Base-by-base conservation (phyloP, 495 filamentous ascomycete genomes). In the Choiromyces venosus region DNA sequence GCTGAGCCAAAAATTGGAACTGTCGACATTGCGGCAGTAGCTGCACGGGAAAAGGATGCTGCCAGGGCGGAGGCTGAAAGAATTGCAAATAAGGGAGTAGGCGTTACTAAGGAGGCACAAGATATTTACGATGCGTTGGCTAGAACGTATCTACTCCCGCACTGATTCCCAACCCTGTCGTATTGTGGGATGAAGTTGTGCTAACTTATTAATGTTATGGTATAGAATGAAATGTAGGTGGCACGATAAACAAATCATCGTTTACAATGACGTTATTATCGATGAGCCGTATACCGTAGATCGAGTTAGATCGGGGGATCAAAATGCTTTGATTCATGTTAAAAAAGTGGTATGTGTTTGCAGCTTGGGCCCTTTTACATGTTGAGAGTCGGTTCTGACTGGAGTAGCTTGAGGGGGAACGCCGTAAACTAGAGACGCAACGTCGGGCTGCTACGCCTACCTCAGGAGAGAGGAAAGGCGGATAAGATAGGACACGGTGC, bases 71-170 rank as follows among this genome's bases (percentile, higher is more conserved):
- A 89, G 61, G 85, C 87, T 52, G 87, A 89, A 69, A 81, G 82
- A 21, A 87, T 88, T 69, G 83, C 85, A 21, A 85, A 82, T 64
- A 84, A 85, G 66, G 89, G 89, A 14, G 89, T 87, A 77, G 88
- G 87, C 9, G 90, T 91, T 21, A 88, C 84, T 38, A 86, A 83
- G 66, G 90, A 91, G 74, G 89, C 86, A 33, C 90, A 92, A 80
- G 90, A 91, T 64, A 85, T 92, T 18, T 92, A 91, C 75, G 89
- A 92, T 83, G 85, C 86, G 3, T 84, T 92, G 68, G 84, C 83
- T 68, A 84, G 88, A 73, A 89, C 87, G 77, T 80, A 65, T 21
- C 77, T 69, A 37, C 37, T 12, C 10, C 25, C 33, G 10, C 52
- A 3, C 33, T 4, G 3, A 29, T 29, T 12, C 25, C 25, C 52